Evolutionary conservation across 2,329 filamentous ascomycete species (phyloP).

Genomic region (Fusarium compactum): DNA sequence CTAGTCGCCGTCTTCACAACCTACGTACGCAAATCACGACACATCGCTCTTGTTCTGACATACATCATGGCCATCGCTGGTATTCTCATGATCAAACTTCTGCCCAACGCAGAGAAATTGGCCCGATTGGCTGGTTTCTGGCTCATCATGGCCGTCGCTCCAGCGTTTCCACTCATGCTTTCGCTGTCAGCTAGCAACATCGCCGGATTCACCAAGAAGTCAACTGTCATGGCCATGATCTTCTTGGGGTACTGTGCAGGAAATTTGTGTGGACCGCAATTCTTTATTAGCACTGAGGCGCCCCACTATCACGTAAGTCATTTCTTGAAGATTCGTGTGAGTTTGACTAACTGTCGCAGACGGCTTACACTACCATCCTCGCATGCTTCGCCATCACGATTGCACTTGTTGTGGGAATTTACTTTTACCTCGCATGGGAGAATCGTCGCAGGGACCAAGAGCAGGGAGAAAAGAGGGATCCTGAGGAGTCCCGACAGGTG

Average conservation of each 20-base stretch:
- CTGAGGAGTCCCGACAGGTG: slow-evolving; percentile 4
- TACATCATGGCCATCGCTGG: slow-evolving; percentile 19
- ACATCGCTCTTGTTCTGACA: slow-evolving; percentile 6
- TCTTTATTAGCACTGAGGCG: slow-evolving; percentile 8
- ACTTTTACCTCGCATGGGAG: slow-evolving; percentile 9
- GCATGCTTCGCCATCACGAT: slow-evolving; percentile 10
- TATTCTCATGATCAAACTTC: slow-evolving; percentile 21
- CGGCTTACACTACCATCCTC: slow-evolving; percentile 9
- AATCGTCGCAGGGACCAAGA: slow-evolving; percentile 13
- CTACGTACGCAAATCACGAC: slow-evolving; percentile 10
- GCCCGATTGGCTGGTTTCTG: slow-evolving; percentile 4
- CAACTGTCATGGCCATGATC: slow-evolving; percentile 19
- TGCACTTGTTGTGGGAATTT: slow-evolving; percentile 1
- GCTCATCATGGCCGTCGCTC: slow-evolving; percentile 6
- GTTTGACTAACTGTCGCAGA: background rate
- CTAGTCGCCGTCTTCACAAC: slow-evolving; percentile 8
- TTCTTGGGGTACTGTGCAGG: slow-evolving; percentile 20
- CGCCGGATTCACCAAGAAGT: slow-evolving; percentile 19
- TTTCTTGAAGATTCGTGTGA: rapidly evolving
- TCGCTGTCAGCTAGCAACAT: slow-evolving; percentile 12
- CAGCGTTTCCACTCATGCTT: slow-evolving; percentile 11
- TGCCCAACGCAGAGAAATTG: background rate
- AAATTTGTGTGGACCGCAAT: slow-evolving; percentile 11
- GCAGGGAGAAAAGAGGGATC: slow-evolving; percentile 15
- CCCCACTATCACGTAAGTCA: slow-evolving; percentile 12